Evolutionary conservation across 768 basidiomycete species (phyloP), one percentile per base, ranked within the genome.

Genomic region (Hysterangium stoloniferum): DNA sequence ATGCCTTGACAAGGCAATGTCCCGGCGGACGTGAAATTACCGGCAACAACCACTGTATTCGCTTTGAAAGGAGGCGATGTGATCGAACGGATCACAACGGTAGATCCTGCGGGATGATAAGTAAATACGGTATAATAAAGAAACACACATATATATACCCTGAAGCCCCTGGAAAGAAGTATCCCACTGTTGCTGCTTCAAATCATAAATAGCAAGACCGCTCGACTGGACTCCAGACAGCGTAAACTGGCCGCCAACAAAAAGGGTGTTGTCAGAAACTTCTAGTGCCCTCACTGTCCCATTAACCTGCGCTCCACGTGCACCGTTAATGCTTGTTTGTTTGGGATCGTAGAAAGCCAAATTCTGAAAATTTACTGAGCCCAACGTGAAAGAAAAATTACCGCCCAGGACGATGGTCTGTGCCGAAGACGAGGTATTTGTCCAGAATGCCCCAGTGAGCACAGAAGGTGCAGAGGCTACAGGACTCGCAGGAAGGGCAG

Each of bases 381-480:
- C 68, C 2, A 66, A 52, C 33, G 68, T 55, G 61, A 82, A 82
- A 1, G 85, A 77, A 63, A 97, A 99, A 64, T 93, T 92, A 31
- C 95, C 95, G 28, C 93, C 95, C 42, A 97, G 71, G 54, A 97
- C 78, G 36, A 80, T 79, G 17, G 90, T 65, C 50, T 87, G 79
- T 38, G 60, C 62, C 8, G 68, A 69, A 2, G 79, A 79, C 1
- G 83, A 76, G 32, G 71, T 72, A 61, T 97, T 96, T 6, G 79
- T 85, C 89, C 90, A 97, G 71, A 92, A 97, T 2, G 78, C 77
- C 28, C 90, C 95, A 0, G 89, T 77, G 48, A 96, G 72, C 53
- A 97, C 79, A 15, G 89, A 82, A 0, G 92, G 90, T 1, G 90
- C 86, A 1, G 76, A 69, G 1, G 80, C 72, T 8, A 79, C 66